phyloP scores from a whole-genome alignment of 495 filamentous ascomycete genomes.

The Hypoxylon rickii region DNA sequence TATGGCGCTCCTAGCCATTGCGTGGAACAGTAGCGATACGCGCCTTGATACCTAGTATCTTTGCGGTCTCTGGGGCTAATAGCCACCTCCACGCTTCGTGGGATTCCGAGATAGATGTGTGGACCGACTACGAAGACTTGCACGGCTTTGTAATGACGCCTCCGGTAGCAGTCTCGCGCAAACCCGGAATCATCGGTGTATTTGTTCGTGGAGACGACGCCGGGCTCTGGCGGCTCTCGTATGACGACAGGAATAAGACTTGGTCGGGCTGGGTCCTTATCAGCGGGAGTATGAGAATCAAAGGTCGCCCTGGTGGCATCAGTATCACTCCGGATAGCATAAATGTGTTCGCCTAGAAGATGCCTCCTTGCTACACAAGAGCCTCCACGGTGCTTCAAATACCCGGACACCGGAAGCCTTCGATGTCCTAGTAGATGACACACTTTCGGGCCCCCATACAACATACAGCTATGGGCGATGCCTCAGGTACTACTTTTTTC shows the following conservation, averaged over 20 bases:
- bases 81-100: conserved; percentile 17
- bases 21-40: conserved; percentile 15
- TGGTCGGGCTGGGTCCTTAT: conserved; percentile 12
- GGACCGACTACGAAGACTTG: conserved; percentile 14
- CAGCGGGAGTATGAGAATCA: conserved; percentile 3
- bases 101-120: conserved; percentile 2
- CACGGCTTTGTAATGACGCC: conserved; percentile 13
- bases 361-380: conserved; percentile 5
- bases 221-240: conserved; percentile 16
- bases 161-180: conserved; percentile 12
- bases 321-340: conserved; percentile 3
- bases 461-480: conserved; percentile 8
- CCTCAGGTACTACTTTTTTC: conserved; percentile 1
- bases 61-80: conserved; percentile 11
- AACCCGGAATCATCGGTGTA: conserved; percentile 12
- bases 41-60: conserved; percentile 14
- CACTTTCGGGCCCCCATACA: conserved; percentile 2
- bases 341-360: conserved; percentile 15
- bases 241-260: background rate
- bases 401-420: conserved; percentile 6
- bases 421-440: background rate
- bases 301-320: conserved; percentile 10
- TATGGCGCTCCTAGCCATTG: conserved; percentile 7
- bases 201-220: conserved; percentile 16
- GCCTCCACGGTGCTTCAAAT: conserved; percentile 2